Percentiles rank a stretch among this genome's conserved stretches.
Evolutionary conservation across 2,329 filamentous ascomycete species (phyloP).

Genomic region (Colletotrichum tropicicola): DNA sequence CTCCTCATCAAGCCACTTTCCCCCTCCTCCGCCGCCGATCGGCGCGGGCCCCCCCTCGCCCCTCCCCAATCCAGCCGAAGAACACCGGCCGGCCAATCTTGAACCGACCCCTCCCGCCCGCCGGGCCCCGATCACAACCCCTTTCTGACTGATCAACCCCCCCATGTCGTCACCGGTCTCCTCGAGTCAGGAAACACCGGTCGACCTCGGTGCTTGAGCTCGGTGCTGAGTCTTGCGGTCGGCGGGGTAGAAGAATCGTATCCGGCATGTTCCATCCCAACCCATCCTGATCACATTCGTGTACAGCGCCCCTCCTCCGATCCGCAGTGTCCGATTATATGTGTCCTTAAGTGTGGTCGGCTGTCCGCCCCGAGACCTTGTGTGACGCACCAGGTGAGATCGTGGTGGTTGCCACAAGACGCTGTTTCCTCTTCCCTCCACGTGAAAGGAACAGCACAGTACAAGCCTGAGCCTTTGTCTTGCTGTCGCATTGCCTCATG

Average conservation of each 20-base stretch:
- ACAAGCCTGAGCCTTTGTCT: too few relatives aligned
- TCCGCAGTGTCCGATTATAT: too few relatives aligned
- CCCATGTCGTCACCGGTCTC: constrained; percentile 7
- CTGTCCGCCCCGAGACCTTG: too few relatives aligned
- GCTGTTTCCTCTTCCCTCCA: too few relatives aligned
- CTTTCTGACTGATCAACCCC: constrained; percentile 8
- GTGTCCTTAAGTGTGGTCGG: too few relatives aligned
- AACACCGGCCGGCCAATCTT: background rate
- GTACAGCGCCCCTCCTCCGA: background rate
- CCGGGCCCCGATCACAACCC: background rate
- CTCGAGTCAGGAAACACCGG: background rate
- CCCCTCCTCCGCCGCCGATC: background rate
- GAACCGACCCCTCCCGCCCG: background rate
- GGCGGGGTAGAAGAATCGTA: too few relatives aligned
- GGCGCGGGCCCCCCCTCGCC: background rate
- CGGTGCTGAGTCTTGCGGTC: background rate
- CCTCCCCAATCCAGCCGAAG: background rate
- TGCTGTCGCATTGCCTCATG: background rate
- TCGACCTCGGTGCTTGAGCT: background rate
- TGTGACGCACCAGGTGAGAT: background rate
- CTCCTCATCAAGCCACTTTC: background rate
- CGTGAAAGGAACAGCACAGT: too few relatives aligned
- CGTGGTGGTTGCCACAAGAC: too few relatives aligned
- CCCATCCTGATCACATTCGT: background rate
- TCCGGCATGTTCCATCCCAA: background rate